Evolutionary conservation across 257 asterid genomes (phyloP).

Genomic region (Gentiana straminea): DNA sequence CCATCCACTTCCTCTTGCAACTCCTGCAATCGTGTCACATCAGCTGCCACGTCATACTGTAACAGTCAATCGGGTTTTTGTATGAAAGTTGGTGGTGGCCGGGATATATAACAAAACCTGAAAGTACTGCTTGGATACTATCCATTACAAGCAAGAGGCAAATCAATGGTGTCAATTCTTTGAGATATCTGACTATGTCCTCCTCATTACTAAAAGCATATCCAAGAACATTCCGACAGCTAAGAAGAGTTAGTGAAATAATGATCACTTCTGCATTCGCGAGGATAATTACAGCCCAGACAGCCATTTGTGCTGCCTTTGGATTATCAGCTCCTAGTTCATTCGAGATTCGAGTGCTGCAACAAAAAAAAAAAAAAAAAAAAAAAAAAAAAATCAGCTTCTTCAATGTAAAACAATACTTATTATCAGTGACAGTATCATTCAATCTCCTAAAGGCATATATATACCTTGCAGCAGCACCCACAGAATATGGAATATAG

Average conservation of each 20-base stretch:
- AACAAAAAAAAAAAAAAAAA: neutral
- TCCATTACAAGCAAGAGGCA: slow-evolving; percentile 39
- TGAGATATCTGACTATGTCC: slow-evolving; percentile 31
- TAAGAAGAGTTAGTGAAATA: slow-evolving; percentile 24
- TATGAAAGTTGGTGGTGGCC: neutral
- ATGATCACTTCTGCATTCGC: slow-evolving; percentile 30
- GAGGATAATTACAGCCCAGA: slow-evolving; percentile 31
- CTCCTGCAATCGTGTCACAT: slow-evolving; percentile 21
- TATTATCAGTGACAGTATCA: too few species aligned
- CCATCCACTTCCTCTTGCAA: slow-evolving; percentile 67
- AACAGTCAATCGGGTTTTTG: too few species aligned
- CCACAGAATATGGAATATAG: slow-evolving; percentile 46
- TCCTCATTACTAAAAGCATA: slow-evolving; percentile 36
- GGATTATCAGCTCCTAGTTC: slow-evolving; percentile 47
- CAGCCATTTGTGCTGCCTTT: slow-evolving; percentile 29
- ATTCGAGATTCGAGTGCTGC: slow-evolving; percentile 50
- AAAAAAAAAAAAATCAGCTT: too few species aligned
- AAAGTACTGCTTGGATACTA: slow-evolving; percentile 35
- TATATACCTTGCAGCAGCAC: slow-evolving; percentile 53
- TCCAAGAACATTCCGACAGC: slow-evolving; percentile 31
- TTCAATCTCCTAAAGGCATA: neutral
- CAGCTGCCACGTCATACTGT: too few species aligned
- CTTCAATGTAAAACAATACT: too few species aligned
- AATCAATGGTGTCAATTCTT: slow-evolving; percentile 23
- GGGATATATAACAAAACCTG: slow-evolving; percentile 21